A percentile compares a stretch with the other conserved stretches of the same genome.
Evolutionary conservation across 192 early-diverging fungal species (phyloP).

Genomic region (Coemansia asiatica): DNA sequence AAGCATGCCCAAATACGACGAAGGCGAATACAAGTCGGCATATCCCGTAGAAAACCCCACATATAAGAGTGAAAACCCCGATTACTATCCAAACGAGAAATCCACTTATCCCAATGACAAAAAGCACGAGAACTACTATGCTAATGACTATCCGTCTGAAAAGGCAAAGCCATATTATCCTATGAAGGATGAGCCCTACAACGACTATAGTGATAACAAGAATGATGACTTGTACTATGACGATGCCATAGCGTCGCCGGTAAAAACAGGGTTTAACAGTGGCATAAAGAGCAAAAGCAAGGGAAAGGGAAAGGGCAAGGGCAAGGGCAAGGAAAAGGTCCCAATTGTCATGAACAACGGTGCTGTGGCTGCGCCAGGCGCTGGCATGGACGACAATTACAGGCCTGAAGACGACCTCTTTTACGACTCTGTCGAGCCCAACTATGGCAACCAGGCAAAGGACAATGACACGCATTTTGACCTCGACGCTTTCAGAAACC

Average conservation of each 20-base stretch:
- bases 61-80: background rate
- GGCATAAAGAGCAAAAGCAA: background rate
- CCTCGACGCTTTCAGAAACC: background rate
- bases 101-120: conserved; percentile 7
- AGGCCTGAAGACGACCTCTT: background rate
- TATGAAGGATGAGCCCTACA: background rate
- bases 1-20: background rate
- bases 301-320: no score
- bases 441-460: no score
- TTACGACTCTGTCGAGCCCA: background rate
- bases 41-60: background rate
- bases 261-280: background rate
- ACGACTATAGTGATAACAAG: background rate
- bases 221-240: background rate
- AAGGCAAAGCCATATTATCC: background rate
- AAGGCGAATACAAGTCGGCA: background rate
- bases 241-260: conserved; percentile 1
- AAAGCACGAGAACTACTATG: background rate
- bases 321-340: background rate
- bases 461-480: background rate
- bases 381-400: background rate
- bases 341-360: background rate
- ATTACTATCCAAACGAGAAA: conserved; percentile 4
- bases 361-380: background rate
- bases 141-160: background rate